Evolutionary conservation across 1,139 yeast species (phyloP), one percentile per base, ranked within the genome.

Genomic region (Meyerozyma sp.): DNA sequence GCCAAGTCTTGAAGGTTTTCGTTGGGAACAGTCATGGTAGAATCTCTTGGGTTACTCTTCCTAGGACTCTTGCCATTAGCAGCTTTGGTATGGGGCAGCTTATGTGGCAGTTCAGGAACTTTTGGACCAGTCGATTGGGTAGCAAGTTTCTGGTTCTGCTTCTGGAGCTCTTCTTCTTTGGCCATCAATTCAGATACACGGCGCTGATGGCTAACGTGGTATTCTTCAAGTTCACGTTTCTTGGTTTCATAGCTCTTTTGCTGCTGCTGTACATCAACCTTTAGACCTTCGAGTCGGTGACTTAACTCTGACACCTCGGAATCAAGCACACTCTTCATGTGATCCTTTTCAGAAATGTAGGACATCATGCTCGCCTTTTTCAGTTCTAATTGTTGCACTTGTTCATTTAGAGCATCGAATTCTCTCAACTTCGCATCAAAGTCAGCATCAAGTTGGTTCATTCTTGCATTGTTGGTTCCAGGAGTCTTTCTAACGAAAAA

Each of bases 1-100:
- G 75, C 58, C 44, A 73, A 62, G 50, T 75, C 80, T 32, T 68
- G 66, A 37, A 75, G 61, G 47, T 72, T 62, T 39, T 62, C 68
- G 16, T 42, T 43, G 9, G 35, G n/a, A 4, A 29, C 20, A 10
- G 37, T 34, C 25, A 34, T 18, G 13, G 42, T 39, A 7, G 44
- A 41, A n/a, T 42, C 43, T 38, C 47, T 36, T 6, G 36, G 28
- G 18, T 36, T 42, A 18, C 13, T 36, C 5, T 25, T 26, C n/a
- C 34, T 30, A 11, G 29, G 29, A n/a, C 29, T 27, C 13, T n/a
- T 27, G 2, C 29, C 29, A n/a, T 27, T 27, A 6, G 13, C 29
- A 9, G 8, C 29, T 10, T 14, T 16, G 9, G 11, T 21, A 18
- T 26, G 9, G n/a, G 11, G 20, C n/a, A n/a, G 25, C n/a, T 27